Conservation (phyloP, 352 stramenopile genomes). For the Thalassiosira hispida region DNA sequence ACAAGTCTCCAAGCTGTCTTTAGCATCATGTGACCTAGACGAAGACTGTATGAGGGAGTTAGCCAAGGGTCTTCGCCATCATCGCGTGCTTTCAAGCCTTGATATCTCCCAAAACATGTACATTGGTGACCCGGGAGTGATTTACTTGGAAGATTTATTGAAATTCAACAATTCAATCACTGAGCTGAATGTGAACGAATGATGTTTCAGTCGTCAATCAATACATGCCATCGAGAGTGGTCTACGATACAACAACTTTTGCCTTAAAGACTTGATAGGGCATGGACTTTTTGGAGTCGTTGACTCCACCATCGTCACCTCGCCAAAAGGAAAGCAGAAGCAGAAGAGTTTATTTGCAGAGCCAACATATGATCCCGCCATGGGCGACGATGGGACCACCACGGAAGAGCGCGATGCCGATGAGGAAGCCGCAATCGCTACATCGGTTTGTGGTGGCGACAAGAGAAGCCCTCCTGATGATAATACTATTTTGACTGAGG, state of each 20-base stretch:
- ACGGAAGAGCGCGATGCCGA: too few relatives aligned
- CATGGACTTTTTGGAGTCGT: slow-evolving; percentile 6
- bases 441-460: too few relatives aligned
- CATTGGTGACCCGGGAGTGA: neutral
- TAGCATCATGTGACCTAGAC: slow-evolving; percentile 4
- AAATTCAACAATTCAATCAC: slow-evolving; percentile 7
- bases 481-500: too few relatives aligned
- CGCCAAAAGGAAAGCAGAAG: too few relatives aligned
- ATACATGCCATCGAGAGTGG: slow-evolving; percentile 5
- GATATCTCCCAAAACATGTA: slow-evolving; percentile 14
- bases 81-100: slow-evolving; percentile 1
- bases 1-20: neutral
- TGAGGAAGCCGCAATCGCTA: too few relatives aligned
- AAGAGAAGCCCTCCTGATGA: too few relatives aligned
- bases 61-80: slow-evolving; percentile 1
- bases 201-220: neutral
- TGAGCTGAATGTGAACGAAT: neutral
- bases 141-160: slow-evolving; percentile 15
- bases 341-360: too few relatives aligned
- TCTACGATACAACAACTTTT: slow-evolving; percentile 15
- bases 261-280: slow-evolving; percentile 5
- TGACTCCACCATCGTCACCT: neutral
- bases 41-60: slow-evolving; percentile 7
- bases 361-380: too few relatives aligned
- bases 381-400: too few relatives aligned